phyloP scores from a whole-genome alignment of 345 rosid genomes.

The Leavenworthia alabamica region DNA sequence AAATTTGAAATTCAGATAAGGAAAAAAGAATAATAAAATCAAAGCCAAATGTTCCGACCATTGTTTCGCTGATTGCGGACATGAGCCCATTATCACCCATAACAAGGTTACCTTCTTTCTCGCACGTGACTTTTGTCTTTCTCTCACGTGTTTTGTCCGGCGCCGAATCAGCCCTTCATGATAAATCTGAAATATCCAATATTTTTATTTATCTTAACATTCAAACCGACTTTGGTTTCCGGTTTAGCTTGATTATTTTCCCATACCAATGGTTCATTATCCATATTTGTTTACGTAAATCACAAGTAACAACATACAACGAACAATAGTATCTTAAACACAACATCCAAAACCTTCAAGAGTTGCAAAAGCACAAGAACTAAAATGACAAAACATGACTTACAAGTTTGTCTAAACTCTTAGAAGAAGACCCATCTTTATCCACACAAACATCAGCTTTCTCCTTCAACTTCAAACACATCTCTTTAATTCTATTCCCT shows the following conservation, averaged over 20 bases:
- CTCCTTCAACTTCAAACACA: conserved; percentile 30
- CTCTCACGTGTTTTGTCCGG: conserved; percentile 29
- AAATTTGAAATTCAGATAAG: not conserved
- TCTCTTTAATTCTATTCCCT: conserved; percentile 36
- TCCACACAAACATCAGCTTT: conserved; percentile 26
- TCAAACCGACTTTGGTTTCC: not conserved
- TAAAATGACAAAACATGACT: conserved; percentile 31
- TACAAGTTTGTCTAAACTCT: conserved; percentile 34
- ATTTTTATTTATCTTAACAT: not conserved
- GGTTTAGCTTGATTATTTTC: not conserved
- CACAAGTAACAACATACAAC: not conserved
- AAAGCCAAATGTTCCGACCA: conserved; percentile 9
- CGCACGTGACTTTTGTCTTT: conserved; percentile 27
- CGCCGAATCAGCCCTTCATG: conserved; percentile 19
- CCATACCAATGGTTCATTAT: not conserved
- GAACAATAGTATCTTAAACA: not conserved
- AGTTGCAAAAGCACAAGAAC: conserved; percentile 3
- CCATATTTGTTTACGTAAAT: not conserved
- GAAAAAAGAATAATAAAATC: not conserved
- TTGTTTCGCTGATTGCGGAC: conserved; percentile 25
- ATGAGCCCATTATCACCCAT: conserved; percentile 15
- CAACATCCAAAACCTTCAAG: not conserved
- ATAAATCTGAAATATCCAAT: not conserved
- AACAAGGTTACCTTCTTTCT: conserved; percentile 13
- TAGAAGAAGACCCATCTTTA: conserved; percentile 39